Evolutionary conservation across 2,329 filamentous ascomycete species (phyloP).

Genomic region (Fusarium equiseti): DNA sequence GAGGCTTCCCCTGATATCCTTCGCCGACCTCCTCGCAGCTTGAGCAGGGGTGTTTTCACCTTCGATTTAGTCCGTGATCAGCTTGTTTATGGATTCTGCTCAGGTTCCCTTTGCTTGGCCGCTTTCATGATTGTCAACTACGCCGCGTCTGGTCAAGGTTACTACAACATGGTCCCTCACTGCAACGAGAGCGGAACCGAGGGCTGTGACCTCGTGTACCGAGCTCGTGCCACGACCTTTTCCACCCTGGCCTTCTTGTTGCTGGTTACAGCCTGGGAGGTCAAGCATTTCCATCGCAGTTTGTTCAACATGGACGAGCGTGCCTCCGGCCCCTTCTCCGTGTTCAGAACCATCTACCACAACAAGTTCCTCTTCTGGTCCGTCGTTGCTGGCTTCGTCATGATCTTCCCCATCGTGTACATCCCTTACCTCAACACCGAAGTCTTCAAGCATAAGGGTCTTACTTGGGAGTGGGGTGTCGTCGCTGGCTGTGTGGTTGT

Average conservation of each 20-base stretch:
- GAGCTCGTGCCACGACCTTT: conserved; percentile 76
- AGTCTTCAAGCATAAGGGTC: conserved; percentile 77
- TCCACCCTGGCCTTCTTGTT: conserved; percentile 76
- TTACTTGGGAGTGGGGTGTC: conserved; percentile 79
- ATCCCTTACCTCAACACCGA: conserved; percentile 73
- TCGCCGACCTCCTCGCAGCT: conserved; percentile 71
- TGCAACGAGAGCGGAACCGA: conserved; percentile 69
- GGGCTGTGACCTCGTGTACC: conserved; percentile 69
- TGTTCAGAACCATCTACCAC: conserved; percentile 72
- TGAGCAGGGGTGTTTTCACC: conserved; percentile 72
- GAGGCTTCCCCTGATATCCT: conserved; percentile 76
- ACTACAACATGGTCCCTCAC: conserved; percentile 62
- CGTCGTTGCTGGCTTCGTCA: conserved; percentile 69
- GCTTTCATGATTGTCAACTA: conserved; percentile 72
- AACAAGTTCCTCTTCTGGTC: conserved; percentile 77
- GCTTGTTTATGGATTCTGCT: conserved; percentile 73
- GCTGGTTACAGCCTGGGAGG: conserved; percentile 78
- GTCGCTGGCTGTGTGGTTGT: conserved; percentile 69
- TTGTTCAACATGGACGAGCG: conserved; percentile 75
- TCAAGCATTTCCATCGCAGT: conserved; percentile 76
- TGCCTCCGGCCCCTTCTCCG: conserved; percentile 61
- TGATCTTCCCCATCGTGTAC: conserved; percentile 74
- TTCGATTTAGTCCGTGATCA: conserved; percentile 74
- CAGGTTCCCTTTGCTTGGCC: conserved; percentile 71
- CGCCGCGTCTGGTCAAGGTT: conserved; percentile 58